Base-by-base conservation (phyloP, 805 yeast species). In the Zygosaccharomyces bailii region DNA sequence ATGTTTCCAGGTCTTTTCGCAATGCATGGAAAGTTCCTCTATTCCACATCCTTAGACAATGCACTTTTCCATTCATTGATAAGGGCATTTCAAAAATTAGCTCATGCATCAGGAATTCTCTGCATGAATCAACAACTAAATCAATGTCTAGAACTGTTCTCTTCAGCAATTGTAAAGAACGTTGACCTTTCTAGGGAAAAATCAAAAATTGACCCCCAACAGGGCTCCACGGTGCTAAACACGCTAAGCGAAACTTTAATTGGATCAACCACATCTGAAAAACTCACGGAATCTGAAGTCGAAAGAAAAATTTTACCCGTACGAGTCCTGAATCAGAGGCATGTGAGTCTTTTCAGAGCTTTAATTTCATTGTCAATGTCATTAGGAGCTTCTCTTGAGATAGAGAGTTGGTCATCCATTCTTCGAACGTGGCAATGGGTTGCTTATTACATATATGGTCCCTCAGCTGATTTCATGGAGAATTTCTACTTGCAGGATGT, bases 31-130 rank as follows among this genome's bases (percentile, higher is more conserved):
- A 68, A 72, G 2, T 81, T 78, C 42, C 59, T 91, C 5, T 80
- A 80, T 53, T 78, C 89, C 1, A 50, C 60, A 0, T 70, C 84
- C 4, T 64, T 86, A 56, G 95, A 88, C 54, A 71, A 74, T 43
- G 91, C 85, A 13, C 57, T 80, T 16, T 90, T 86, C 61, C 84
- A 84, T 45, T 65, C 70, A 7, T 57, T 83, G 2, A 78, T 89
- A 2, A 70, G 96, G 31, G 76, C 95, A 0, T 71, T 86, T 5
- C 97, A 91, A 60, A 82, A 83, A 50, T 71, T 86, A 39, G 79
- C 95, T 5, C 96, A 88, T 59, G 79, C 90, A 0, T 75, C 90
- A 0, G 97, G 97, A 0, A 67, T 87, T 11, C 63, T 89, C n/a
- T 81, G 79, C 0, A 59, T 84, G 9, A 57, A 62, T 1, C 69